Base-by-base conservation (phyloP, 2,329 filamentous ascomycete species). In the Penicillium sp. region DNA sequence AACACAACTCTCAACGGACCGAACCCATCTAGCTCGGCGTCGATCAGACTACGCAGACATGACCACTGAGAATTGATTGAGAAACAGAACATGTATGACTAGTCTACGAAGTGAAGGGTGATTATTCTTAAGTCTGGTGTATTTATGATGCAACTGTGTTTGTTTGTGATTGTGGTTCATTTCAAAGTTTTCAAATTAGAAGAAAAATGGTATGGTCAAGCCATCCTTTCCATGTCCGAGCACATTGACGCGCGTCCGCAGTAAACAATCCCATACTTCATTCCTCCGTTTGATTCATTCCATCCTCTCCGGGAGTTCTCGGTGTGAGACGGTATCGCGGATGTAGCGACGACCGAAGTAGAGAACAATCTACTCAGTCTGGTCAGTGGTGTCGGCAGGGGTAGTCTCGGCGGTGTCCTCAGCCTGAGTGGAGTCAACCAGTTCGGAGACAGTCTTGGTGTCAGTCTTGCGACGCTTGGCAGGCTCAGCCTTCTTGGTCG, bases 1-100 rank as follows among this genome's bases (percentile, higher is more conserved):
- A 52, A 52, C 49, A 52, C 49, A 2, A 52, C 49, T 9, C 38
- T 52, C 38, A 52, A 52, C 6, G 49, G 49, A 9, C 49, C 49
- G 15, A 52, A 52, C 19, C 49, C 49, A 13, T 31, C 38, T 25
- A 12, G 8, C 12, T 35, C 19, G 4, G 17, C 19, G n/a, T 44
- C 27, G n/a, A 8, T 31, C 19, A 19, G 27, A 23, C 25, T 44
- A 13, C 49, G 49, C 9, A 33, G 49, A 19, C 25, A 9, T 4
- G 33, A 13, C 1, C 2, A 27, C 8, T 29, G 35, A 41, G 35
- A 41, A 17, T 12, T n/a, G 19, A 12, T 23, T 2, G 9, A 15
- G 10, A 8, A 35, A 8, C 12, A 33, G 27, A 15, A 17, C 7
- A 33, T 33, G n/a, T 47, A 17, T 4, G 12, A 19, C 27, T 47